A percentile compares a stretch with the other conserved stretches of the same genome.
Evolutionary conservation across 73 alveolate genomes (phyloP).

Genomic region (Paramecium biaurelia): DNA sequence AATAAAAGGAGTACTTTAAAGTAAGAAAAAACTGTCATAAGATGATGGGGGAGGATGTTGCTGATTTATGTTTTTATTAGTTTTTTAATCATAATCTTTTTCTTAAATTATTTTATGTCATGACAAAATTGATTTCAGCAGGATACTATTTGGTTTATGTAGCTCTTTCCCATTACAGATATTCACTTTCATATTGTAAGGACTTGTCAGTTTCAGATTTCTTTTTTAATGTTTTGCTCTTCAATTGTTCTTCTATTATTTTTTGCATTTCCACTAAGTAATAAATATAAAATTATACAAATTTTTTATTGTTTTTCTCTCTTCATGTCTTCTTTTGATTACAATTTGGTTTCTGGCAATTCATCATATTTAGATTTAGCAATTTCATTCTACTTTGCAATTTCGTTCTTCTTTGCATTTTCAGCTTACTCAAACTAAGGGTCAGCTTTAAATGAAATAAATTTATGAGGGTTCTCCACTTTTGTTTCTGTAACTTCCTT

Average conservation of each 20-base stretch:
- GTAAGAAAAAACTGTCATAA: not conserved
- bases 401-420: not conserved
- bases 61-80: not conserved
- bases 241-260: not conserved
- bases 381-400: not conserved
- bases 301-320: not conserved
- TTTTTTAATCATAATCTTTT: not conserved
- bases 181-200: not conserved
- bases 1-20: not conserved
- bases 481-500: not conserved
- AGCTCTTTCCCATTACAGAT: not conserved
- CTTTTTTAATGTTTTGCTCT: not conserved
- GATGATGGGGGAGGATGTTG: not conserved
- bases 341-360: not conserved
- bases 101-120: not conserved
- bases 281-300: not conserved
- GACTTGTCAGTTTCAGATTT: not conserved
- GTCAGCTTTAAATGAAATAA: not conserved
- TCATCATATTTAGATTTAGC: not conserved
- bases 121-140: not conserved
- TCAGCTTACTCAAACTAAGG: not conserved
- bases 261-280: not conserved
- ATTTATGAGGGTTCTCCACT: not conserved
- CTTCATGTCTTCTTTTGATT: not conserved
- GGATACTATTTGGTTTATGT: not conserved